These are phyloP conservation scores for Cicer chorassanicum DNA, from an alignment of 306 rosid genomes.

Conservation along the genomic window DNA sequence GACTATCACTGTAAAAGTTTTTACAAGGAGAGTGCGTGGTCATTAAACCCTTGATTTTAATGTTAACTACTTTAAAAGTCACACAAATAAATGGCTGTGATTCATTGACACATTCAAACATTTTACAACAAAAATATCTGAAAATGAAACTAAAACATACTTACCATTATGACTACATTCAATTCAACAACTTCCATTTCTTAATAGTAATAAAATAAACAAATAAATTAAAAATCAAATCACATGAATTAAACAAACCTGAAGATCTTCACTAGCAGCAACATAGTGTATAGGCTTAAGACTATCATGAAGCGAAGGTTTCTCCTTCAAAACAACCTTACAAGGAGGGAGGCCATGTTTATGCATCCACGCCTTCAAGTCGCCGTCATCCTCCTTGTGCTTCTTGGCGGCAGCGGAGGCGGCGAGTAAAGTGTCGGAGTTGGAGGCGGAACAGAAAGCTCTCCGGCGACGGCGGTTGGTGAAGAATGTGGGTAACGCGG, in stretches of 20 bases:
- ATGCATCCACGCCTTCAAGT: constrained; percentile 93
- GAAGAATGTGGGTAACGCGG: constrained; percentile 41
- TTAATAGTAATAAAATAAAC: neutral
- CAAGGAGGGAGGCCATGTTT: constrained; percentile 83
- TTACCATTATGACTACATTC: no score
- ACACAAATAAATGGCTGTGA: no score
- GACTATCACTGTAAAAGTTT: no score
- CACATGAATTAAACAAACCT: constrained; percentile 52
- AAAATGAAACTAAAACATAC: no score
- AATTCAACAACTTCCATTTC: no score
- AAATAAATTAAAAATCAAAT: neutral
- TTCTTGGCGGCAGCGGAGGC: constrained; percentile 41
- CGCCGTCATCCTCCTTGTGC: constrained; percentile 55
- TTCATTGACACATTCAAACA: no score
- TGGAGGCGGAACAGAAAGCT: constrained; percentile 61
- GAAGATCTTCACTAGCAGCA: constrained; percentile 88
- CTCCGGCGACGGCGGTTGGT: constrained; percentile 37
- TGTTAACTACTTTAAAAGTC: no score
- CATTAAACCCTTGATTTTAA: no score
- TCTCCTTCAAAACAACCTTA: constrained; percentile 79
- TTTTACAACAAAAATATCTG: no score
- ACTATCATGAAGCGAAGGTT: constrained; percentile 59
- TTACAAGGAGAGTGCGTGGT: no score
- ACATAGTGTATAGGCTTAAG: constrained; percentile 81
- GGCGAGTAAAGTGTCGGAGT: constrained; percentile 73